Evolutionary conservation across 257 asterid genomes (phyloP).

Genomic region (Solanum etuberosum): DNA sequence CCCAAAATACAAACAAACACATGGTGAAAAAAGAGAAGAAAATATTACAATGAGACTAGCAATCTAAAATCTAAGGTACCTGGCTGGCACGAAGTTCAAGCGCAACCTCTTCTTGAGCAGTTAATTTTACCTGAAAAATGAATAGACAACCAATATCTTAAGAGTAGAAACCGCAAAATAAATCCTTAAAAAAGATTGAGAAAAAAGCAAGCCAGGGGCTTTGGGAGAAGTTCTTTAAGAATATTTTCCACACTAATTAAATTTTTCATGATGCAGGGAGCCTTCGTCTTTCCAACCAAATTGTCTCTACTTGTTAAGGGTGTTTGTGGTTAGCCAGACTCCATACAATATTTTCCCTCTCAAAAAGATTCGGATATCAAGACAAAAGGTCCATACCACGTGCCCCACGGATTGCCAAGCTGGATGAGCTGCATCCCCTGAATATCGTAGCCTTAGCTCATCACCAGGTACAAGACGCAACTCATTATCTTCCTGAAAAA

Average conservation of each 20-base stretch:
- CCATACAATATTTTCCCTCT: not conserved
- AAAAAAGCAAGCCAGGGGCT: not conserved
- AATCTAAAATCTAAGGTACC: constrained; percentile 25
- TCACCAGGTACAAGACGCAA: constrained; percentile 99
- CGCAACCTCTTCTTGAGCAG: constrained; percentile 99
- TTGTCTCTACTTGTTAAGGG: not conserved
- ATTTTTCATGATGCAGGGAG: not conserved
- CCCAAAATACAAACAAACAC: not conserved
- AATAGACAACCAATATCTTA: not conserved
- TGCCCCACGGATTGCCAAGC: constrained; percentile 98
- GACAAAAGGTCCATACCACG: constrained; percentile 50
- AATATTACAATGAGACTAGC: not conserved
- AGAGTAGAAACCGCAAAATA: not conserved
- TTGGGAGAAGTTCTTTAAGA: not conserved
- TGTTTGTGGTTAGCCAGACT: not conserved
- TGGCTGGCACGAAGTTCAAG: constrained; percentile 97
- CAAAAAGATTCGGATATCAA: not conserved
- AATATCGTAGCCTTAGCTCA: constrained; percentile 87
- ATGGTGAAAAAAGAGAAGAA: not conserved
- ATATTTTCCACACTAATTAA: not conserved
- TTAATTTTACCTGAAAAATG: constrained; percentile 65
- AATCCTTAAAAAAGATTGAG: not conserved
- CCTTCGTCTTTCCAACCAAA: not conserved
- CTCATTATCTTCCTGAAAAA: constrained; percentile 84
- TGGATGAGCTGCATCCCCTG: constrained; percentile 96